Evolutionary conservation across 306 rosid genomes (phyloP).

Genomic region (Prunus mume): DNA sequence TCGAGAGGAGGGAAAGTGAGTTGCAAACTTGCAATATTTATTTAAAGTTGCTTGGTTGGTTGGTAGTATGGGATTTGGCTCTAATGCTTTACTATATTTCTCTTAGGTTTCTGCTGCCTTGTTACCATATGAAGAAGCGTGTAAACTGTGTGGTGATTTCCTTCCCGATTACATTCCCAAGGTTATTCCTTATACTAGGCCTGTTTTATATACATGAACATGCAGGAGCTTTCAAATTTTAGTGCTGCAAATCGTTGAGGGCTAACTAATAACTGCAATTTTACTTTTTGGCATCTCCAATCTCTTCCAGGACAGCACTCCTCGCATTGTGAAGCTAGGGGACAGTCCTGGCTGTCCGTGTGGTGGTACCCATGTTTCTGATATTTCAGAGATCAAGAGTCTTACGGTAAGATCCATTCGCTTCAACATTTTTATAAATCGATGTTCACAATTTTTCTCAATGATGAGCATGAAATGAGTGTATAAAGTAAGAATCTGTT

Average conservation of each 20-base stretch:
- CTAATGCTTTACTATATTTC: constrained; percentile 22
- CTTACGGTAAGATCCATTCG: constrained; percentile 42
- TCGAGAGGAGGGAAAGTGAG: constrained; percentile 63
- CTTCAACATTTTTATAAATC: background rate
- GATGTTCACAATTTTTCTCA: background rate
- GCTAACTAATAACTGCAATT: background rate
- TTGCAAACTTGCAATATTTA: constrained; percentile 31
- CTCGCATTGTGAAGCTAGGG: constrained; percentile 60
- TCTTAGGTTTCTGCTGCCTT: constrained; percentile 45
- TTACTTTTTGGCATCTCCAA: constrained; percentile 12
- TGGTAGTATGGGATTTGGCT: background rate
- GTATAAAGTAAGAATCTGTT: background rate
- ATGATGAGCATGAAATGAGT: background rate
- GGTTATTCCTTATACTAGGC: constrained; percentile 35
- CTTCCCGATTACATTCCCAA: constrained; percentile 74
- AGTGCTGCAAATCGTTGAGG: background rate
- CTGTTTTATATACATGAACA: background rate
- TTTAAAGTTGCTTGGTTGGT: constrained; percentile 17
- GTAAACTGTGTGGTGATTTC: constrained; percentile 56
- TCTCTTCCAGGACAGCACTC: constrained; percentile 58
- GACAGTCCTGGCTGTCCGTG: constrained; percentile 68
- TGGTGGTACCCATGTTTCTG: constrained; percentile 74
- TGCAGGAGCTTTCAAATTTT: background rate
- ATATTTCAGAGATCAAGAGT: constrained; percentile 55
- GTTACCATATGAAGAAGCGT: constrained; percentile 65